Percentiles rank a stretch among this genome's conserved stretches.
Evolutionary conservation across 768 basidiomycete genomes (phyloP).

Genomic region (Paxillus rubicundulus): DNA sequence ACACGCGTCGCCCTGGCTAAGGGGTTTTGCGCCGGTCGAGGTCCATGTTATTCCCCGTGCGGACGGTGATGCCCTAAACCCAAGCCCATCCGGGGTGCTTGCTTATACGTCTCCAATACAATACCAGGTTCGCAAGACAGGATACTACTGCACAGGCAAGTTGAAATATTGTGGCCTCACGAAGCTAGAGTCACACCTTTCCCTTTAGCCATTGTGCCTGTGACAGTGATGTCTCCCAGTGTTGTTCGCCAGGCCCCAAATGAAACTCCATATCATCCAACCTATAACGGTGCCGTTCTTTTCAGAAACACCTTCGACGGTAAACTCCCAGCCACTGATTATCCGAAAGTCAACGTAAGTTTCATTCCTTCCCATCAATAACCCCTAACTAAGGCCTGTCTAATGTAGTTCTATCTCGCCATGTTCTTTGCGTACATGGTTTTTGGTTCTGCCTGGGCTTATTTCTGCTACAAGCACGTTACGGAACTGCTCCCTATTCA

Average conservation of each 20-base stretch:
- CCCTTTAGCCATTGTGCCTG: constrained; percentile 74
- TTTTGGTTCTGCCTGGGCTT: constrained; percentile 75
- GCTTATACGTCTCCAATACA: constrained; percentile 71
- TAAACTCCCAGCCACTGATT: constrained; percentile 86
- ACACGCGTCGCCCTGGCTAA: constrained; percentile 49
- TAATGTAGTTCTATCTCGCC: constrained; percentile 73
- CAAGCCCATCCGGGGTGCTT: constrained; percentile 50
- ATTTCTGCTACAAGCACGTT: constrained; percentile 76
- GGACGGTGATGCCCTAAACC: constrained; percentile 37
- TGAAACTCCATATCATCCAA: constrained; percentile 65
- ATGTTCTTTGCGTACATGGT: constrained; percentile 79
- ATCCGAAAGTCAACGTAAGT: constrained; percentile 93
- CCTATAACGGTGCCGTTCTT: constrained; percentile 73
- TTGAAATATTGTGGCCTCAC: constrained; percentile 10
- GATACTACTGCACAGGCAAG: constrained; percentile 95
- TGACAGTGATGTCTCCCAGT: constrained; percentile 62
- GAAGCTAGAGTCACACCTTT: constrained; percentile 1
- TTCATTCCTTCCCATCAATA: background rate
- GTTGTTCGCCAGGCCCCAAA: constrained; percentile 38
- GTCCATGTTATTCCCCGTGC: constrained; percentile 16
- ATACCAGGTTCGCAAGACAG: constrained; percentile 81
- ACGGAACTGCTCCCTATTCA: constrained; percentile 87
- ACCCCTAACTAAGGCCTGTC: background rate
- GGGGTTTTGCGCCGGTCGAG: constrained; percentile 10
- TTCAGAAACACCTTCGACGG: constrained; percentile 91